Base-by-base conservation (phyloP, 768 basidiomycete genomes). In the Leccinum fibrillosum region DNA sequence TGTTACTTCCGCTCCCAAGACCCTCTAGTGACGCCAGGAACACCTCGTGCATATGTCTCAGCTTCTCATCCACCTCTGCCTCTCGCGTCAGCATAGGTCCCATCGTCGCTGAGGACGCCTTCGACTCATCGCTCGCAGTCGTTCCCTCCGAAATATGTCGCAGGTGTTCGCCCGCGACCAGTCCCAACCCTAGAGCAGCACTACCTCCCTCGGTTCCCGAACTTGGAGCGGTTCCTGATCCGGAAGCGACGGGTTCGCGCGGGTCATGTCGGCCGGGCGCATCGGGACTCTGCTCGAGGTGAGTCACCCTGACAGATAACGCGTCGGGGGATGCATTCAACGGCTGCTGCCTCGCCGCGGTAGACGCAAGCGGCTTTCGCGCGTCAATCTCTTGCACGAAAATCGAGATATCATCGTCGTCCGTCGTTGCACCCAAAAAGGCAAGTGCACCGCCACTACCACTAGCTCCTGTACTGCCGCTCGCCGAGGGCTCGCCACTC, bases 341-440 rank as follows among this genome's bases (percentile, higher is more conserved):
- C 17, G 48, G 28, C 7, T 65, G 58, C 34, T 56, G 63, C 34
- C 67, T 59, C 25, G 65, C 62, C 25, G 55, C 56, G n/a, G 50
- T 63, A 6, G 57, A 66, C 35, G 65, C 63, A 8, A 92, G 75
- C 3, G 89, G 89, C 65, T 84, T 86, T 25, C 87, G 79, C 25
- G 81, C 75, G 63, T 89, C 89, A 52, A 90, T 89, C 49, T 90
- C 86, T 65, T 87, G 85, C 44, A 92, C 86, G 64, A 91, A 92
- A 12, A 80, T 76, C 5, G 89, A 89, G 28, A 92, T 84, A 52
- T 90, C 90, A 62, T 90, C 89, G 63, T 91, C 87, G 60, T 91
- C 87, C 6, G 82, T 81, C 48, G 76, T 74, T 1, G 75, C 72
- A 53, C 78, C 77, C 55, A 84, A 69, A 66, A 76, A 81, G 5